These are phyloP conservation scores for Barbatosphaeria neglecta DNA, from an alignment of 495 filamentous ascomycete species.

Conservation along the genomic window DNA sequence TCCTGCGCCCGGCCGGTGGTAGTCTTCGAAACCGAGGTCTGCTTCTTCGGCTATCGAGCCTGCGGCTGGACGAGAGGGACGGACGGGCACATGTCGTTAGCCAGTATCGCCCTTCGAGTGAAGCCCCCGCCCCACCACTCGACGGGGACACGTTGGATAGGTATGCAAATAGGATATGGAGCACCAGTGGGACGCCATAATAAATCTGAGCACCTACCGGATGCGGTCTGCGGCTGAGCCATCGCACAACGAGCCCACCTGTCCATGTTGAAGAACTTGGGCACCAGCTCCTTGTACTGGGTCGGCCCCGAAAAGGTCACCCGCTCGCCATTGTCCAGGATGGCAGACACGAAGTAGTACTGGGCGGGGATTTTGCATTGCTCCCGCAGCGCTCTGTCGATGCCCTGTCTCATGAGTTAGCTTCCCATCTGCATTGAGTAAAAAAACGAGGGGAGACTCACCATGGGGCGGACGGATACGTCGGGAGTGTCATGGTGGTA, in stretches of 20 bases:
- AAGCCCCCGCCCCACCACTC: neutral
- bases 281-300: conserved; percentile 9
- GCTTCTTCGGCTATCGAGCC: neutral
- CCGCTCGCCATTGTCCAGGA: conserved; percentile 18
- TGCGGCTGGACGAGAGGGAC: too few species aligned
- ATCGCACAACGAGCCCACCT: conserved; percentile 3
- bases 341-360: conserved; percentile 25
- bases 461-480: neutral
- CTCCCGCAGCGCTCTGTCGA: conserved; percentile 24
- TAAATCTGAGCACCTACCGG: neutral
- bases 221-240: conserved; percentile 1
- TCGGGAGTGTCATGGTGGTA: neutral
- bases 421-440: neutral
- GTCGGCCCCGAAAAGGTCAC: conserved; percentile 20
- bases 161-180: too few species aligned
- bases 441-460: too few species aligned
- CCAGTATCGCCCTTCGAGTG: neutral
- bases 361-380: conserved; percentile 22
- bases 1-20: neutral
- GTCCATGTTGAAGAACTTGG: conserved; percentile 20
- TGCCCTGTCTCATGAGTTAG: conserved; percentile 18
- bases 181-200: too few species aligned
- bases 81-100: neutral
- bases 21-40: neutral
- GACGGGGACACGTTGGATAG: too few species aligned